Evolutionary conservation across 768 basidiomycete genomes (phyloP).

Genomic region (Boletellus ananas): DNA sequence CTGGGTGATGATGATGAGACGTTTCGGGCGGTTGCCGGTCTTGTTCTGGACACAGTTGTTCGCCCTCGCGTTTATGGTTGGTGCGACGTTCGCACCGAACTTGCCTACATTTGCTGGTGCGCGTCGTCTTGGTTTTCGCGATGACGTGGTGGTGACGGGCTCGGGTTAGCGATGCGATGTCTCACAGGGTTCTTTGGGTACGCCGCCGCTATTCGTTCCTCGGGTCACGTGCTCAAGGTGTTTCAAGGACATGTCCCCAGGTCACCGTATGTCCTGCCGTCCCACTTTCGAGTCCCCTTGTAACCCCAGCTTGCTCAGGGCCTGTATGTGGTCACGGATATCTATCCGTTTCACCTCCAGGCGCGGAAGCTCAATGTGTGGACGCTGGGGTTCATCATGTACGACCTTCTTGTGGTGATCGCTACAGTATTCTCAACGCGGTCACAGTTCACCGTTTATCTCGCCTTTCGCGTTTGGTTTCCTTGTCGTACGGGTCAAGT

Average conservation of each 20-base stretch:
- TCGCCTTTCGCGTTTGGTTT: constrained; percentile 31
- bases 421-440: constrained; percentile 20
- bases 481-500: constrained; percentile 26
- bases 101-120: constrained; percentile 45
- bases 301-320: constrained; percentile 27
- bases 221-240: neutral
- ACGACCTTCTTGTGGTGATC: constrained; percentile 38
- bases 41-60: constrained; percentile 37
- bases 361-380: constrained; percentile 50
- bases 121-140: neutral
- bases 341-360: constrained; percentile 54
- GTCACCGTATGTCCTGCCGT: constrained; percentile 35
- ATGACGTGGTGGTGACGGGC: neutral
- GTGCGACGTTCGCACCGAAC: constrained; percentile 49
- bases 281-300: too few relatives aligned
- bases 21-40: constrained; percentile 28
- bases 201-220: neutral
- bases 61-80: constrained; percentile 45
- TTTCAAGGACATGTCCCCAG: constrained; percentile 46
- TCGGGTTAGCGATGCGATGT: constrained; percentile 29
- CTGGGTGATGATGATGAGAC: constrained; percentile 29
- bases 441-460: constrained; percentile 28
- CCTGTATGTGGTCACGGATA: constrained; percentile 44
- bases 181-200: constrained; percentile 32
- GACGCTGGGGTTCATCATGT: constrained; percentile 49